Base-by-base conservation (phyloP, 1,284 basidiomycete species). In the Athelia psychrophila region DNA sequence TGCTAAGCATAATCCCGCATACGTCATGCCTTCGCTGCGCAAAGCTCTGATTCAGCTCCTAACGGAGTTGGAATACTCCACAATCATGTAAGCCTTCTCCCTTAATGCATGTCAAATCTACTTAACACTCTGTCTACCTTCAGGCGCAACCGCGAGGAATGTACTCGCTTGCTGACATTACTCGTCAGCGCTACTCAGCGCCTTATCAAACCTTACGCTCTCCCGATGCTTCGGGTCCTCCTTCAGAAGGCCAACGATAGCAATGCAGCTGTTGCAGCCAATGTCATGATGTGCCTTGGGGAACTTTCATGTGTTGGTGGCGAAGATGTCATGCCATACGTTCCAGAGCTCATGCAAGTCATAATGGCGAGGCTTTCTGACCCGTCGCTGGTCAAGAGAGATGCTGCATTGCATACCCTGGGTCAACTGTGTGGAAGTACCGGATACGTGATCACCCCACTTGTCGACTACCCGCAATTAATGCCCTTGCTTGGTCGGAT, bases 51-150 rank as follows among this genome's bases (percentile, higher is more conserved):
- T 99, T 54, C 96, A 99, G 67, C 82, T 99, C 8, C 78, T 99
- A 50, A 99, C 97, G 0, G 97, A 99, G 71, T 76, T 99, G 46
- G 96, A 99, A 71, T 99, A 98, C 66, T 94, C 96, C 3, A 95
- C 91, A 3, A 88, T 93, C 51, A 83, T 84, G 90, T 93, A 63
- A 55, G 84, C 74, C 3, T 23, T 47, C 20, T 45, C 44, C 3
- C n/a, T n/a, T n/a, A 49, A 46, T 30, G 20, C 4, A 46, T 35
- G 38, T 24, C 19, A 6, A 15, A 4, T n/a, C n/a, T 5, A 42
- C 38, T n/a, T 8, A 42, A 16, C 16, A 42, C 56, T 46, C 52
- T 19, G 5, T 20, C 35, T 8, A 51, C 40, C 45, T 42, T 40
- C 55, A 89, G 84, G 59, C 86, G 88, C 24, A 92, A 87, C 62